These are phyloP conservation scores for Durotheca rogersii DNA, from an alignment of 495 filamentous ascomycete genomes.

Conservation along the genomic window DNA sequence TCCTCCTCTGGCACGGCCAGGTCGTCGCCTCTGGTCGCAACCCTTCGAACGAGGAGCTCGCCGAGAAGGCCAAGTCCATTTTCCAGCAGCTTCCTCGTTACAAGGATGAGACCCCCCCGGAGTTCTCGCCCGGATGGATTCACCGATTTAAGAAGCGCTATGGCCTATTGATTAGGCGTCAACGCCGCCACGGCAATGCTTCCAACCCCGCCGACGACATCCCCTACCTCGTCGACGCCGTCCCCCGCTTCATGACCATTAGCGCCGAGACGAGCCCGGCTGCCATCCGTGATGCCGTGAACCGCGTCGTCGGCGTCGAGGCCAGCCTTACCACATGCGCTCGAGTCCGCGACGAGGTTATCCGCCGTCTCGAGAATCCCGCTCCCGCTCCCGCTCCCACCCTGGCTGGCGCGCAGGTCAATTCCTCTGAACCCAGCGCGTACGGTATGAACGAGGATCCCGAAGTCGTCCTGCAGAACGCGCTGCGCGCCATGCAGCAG, in stretches of 20 bases:
- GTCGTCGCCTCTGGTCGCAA: constrained; percentile 46
- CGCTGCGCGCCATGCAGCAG: constrained; percentile 48
- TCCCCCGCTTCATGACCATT: constrained; percentile 51
- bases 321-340: constrained; percentile 49
- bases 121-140: constrained; percentile 58
- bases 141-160: constrained; percentile 57
- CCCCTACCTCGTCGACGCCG: constrained; percentile 49
- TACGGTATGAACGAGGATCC: constrained; percentile 45
- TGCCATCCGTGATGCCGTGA: constrained; percentile 48
- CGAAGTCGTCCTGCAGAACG: constrained; percentile 52
- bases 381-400: constrained; percentile 23
- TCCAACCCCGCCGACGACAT: constrained; percentile 49
- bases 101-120: constrained; percentile 50
- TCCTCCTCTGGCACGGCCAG: constrained; percentile 53
- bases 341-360: constrained; percentile 51
- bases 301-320: constrained; percentile 50
- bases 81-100: constrained; percentile 51
- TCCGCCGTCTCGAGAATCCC: constrained; percentile 45
- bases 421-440: constrained; percentile 25
- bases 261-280: constrained; percentile 47
- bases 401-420: constrained; percentile 27
- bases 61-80: constrained; percentile 53
- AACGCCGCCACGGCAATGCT: constrained; percentile 46
- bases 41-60: constrained; percentile 54
- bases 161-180: constrained; percentile 49